phyloP scores from a whole-genome alignment of 1,139 yeast genomes.

The Scheffersomyces segobiensis region DNA sequence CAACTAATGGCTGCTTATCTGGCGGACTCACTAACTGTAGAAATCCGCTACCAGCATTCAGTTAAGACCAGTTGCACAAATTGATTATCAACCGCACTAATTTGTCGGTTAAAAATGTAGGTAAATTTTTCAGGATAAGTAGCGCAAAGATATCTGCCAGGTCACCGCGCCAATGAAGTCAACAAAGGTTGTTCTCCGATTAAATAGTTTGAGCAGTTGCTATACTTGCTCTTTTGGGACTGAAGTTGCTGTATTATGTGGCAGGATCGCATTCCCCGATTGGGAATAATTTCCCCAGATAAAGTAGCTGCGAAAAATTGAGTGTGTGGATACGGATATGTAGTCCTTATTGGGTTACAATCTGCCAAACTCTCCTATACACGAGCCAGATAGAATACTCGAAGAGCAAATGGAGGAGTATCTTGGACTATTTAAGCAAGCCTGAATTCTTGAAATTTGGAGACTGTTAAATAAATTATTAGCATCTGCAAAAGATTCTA shows the following conservation, averaged over 20 bases:
- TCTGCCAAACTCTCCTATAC: neutral
- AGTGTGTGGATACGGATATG: neutral
- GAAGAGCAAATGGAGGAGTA: neutral
- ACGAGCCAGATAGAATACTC: neutral
- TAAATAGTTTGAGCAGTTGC: neutral
- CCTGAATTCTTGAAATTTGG: neutral
- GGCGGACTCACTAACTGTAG: neutral
- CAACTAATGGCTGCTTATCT: neutral
- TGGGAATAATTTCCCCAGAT: neutral
- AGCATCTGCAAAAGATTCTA: neutral
- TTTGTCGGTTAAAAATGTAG: neutral
- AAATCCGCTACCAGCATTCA: neutral
- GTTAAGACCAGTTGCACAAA: neutral
- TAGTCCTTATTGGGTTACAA: neutral
- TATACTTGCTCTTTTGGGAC: neutral
- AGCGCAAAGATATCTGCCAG: neutral
- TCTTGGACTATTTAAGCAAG: neutral
- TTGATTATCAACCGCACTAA: neutral
- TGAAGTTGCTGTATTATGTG: neutral
- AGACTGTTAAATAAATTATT: neutral
- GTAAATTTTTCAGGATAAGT: neutral
- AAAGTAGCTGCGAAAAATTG: neutral
- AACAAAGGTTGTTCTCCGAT: neutral
- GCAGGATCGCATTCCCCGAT: neutral
- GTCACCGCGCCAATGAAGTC: neutral